phyloP scores from a whole-genome alignment of 192 early-diverging fungal species.

The Podila verticillata region DNA sequence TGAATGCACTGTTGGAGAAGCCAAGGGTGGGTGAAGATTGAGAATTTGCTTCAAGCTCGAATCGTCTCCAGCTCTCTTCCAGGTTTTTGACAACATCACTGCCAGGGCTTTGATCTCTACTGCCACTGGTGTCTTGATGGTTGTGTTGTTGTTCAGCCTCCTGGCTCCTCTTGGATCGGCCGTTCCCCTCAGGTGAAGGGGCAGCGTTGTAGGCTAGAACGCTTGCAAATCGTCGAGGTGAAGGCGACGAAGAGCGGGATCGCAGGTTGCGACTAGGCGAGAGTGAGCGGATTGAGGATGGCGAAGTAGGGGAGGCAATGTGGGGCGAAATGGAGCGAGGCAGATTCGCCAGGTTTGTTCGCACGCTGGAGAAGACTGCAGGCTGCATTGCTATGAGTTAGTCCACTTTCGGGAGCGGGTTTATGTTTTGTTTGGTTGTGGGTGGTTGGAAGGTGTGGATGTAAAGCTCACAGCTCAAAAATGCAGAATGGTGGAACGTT shows the following conservation, averaged over 20 bases:
- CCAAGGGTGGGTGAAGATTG: not conserved
- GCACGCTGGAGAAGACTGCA: constrained; percentile 19
- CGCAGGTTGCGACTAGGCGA: constrained; percentile 39
- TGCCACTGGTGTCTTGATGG: not conserved
- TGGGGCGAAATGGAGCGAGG: constrained; percentile 39
- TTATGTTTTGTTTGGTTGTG: too few relatives aligned
- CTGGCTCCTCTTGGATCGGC: not conserved
- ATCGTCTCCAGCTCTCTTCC: constrained; percentile 33
- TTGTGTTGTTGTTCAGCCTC: constrained; percentile 4
- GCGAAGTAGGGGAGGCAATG: constrained; percentile 17
- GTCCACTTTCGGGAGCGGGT: too few relatives aligned
- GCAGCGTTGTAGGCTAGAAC: constrained; percentile 39
- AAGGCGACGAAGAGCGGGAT: constrained; percentile 38
- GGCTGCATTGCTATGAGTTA: constrained; percentile 22
- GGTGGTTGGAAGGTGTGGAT: too few relatives aligned
- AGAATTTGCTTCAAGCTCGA: constrained; percentile 22
- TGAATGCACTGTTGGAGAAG: not conserved
- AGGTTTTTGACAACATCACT: constrained; percentile 28
- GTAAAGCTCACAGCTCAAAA: too few relatives aligned
- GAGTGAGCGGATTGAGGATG: constrained; percentile 33
- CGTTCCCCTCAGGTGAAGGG: constrained; percentile 8
- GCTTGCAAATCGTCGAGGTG: constrained; percentile 37
- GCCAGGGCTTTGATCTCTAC: constrained; percentile 27
- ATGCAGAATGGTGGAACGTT: too few relatives aligned
- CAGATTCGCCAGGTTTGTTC: constrained; percentile 22